Conservation (phyloP, 495 filamentous ascomycete species). For the Filosporella fistucella region DNA sequence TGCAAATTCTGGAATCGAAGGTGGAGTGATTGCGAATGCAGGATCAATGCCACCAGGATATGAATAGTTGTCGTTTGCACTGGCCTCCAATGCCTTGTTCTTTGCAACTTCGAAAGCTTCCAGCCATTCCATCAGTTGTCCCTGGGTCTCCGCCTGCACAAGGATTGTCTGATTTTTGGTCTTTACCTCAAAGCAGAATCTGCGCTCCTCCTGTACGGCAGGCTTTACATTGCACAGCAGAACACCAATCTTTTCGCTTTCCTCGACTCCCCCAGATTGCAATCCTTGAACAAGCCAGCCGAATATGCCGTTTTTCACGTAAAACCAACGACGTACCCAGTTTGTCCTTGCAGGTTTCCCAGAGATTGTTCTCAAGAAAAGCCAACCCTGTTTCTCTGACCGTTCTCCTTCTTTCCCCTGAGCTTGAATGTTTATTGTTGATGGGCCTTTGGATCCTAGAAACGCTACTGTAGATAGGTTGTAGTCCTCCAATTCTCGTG, state of each 20-base stretch:
- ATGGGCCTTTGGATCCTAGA: constrained; percentile 65
- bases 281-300: constrained; percentile 88
- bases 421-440: constrained; percentile 44
- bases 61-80: constrained; percentile 53
- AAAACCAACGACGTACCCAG: constrained; percentile 93
- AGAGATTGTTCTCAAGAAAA: constrained; percentile 75
- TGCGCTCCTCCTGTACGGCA: constrained; percentile 85
- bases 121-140: constrained; percentile 87
- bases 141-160: constrained; percentile 89
- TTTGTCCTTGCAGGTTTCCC: constrained; percentile 83
- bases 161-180: constrained; percentile 90
- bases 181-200: constrained; percentile 98
- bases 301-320: constrained; percentile 91
- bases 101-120: constrained; percentile 90
- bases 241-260: constrained; percentile 94
- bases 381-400: constrained; percentile 89
- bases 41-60: constrained; percentile 64
- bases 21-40: constrained; percentile 88
- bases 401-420: constrained; percentile 18
- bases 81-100: constrained; percentile 77
- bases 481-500: constrained; percentile 91
- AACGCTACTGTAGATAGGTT: constrained; percentile 81
- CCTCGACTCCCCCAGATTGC: constrained; percentile 82
- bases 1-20: constrained; percentile 83
- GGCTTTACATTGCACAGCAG: constrained; percentile 88